phyloP scores from a whole-genome alignment of 2,329 filamentous ascomycete species.

The Alternaria solani region DNA sequence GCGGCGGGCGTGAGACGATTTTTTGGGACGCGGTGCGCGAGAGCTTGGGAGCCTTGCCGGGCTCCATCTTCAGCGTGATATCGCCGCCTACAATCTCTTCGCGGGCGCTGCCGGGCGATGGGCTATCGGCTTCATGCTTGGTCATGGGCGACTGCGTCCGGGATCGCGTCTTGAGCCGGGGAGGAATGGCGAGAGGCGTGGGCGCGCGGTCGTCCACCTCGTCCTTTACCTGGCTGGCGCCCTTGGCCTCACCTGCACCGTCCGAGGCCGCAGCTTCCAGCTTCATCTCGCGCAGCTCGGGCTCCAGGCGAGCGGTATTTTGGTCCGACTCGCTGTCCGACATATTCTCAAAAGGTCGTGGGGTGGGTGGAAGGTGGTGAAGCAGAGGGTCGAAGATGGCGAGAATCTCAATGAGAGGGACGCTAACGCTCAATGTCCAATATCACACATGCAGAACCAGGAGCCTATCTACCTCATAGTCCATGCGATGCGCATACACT shows the following conservation, averaged over 20 bases:
- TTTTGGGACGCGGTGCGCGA: constrained; percentile 79
- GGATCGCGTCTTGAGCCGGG: constrained; percentile 39
- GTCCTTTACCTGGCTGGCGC: constrained; percentile 36
- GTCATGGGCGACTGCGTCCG: constrained; percentile 44
- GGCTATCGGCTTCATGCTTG: constrained; percentile 43
- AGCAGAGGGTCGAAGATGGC: constrained; percentile 11
- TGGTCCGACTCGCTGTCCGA: constrained; percentile 47
- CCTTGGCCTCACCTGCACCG: constrained; percentile 27
- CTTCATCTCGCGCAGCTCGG: constrained; percentile 57
- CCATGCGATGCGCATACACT: constrained; percentile 21
- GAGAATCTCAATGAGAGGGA: constrained; percentile 21
- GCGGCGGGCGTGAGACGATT: constrained; percentile 66
- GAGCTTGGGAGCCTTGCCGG: constrained; percentile 71
- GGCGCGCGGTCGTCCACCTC: constrained; percentile 36
- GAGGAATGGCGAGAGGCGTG: constrained; percentile 40
- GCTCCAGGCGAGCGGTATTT: constrained; percentile 51
- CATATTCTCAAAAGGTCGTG: constrained; percentile 43
- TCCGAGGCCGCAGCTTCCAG: constrained; percentile 48
- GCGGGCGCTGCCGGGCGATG: constrained; percentile 51
- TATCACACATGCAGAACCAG: constrained; percentile 34
- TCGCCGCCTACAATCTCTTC: constrained; percentile 67
- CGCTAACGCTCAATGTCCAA: constrained; percentile 27
- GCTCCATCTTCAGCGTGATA: constrained; percentile 69
- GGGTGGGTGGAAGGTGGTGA: constrained; percentile 24
- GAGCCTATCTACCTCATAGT: constrained; percentile 34